phyloP scores from a whole-genome alignment of 768 basidiomycete species.

The Arthromyces matolae region DNA sequence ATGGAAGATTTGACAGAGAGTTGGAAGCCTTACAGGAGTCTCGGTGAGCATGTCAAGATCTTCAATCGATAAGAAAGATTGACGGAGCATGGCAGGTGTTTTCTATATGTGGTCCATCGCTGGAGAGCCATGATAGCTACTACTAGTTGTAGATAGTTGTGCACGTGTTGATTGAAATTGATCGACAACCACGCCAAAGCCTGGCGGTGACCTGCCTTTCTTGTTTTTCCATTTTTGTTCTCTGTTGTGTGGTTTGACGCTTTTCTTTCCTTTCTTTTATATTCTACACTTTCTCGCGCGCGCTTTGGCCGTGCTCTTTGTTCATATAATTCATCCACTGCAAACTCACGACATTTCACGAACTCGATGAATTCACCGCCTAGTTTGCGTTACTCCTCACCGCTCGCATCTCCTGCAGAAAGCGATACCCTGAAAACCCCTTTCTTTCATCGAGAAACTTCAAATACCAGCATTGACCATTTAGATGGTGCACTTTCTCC shows the following conservation, averaged over 20 bases:
- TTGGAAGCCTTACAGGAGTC: constrained; percentile 81
- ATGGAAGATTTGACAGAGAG: constrained; percentile 73
- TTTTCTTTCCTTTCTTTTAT: constrained; percentile 10
- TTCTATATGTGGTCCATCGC: constrained; percentile 89
- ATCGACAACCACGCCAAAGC: constrained; percentile 15
- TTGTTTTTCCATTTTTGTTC: constrained; percentile 11
- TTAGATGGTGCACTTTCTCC: constrained; percentile 3
- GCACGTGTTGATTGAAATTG: constrained; percentile 6
- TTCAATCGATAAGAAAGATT: neutral
- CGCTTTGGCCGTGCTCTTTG: constrained; percentile 18
- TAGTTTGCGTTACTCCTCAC: constrained; percentile 25
- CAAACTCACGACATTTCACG: no score
- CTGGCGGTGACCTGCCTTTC: constrained; percentile 14
- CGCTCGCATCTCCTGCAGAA: constrained; percentile 29
- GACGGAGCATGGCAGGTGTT: constrained; percentile 43
- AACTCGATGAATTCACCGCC: constrained; percentile 23
- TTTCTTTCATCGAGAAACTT: constrained; percentile 25
- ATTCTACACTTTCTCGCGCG: constrained; percentile 1
- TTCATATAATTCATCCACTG: constrained; percentile 13
- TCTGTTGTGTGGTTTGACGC: constrained; percentile 11
- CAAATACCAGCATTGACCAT: neutral
- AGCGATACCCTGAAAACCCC: constrained; percentile 41
- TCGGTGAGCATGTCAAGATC: constrained; percentile 48
- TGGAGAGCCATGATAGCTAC: no score
- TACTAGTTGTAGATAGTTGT: no score